Evolutionary conservation across 495 filamentous ascomycete genomes (phyloP), one percentile per base, ranked within the genome.

Genomic region (Penicillium roqueforti): DNA sequence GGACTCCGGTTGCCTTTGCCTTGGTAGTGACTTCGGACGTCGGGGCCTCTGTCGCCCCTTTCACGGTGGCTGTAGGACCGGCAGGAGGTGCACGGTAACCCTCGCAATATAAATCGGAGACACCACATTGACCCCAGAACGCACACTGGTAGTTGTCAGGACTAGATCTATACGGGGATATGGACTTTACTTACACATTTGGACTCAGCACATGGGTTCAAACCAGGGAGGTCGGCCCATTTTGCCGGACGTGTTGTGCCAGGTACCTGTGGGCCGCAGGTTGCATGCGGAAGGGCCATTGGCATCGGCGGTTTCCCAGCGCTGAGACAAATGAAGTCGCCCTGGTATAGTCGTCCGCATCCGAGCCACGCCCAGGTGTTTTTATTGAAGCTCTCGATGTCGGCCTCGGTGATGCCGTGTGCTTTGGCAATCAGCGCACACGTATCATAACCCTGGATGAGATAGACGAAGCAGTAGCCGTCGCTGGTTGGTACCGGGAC

Each of bases 211-310:
- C 60, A 63, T 1, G 51, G 58, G 32, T 60, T 60, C 29, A 63
- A 14, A n/a, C n/a, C 26, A 6, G 29, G 22, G 9, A 63, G 42
- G 22, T 52, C 38, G 1, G 47, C 11, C 41, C 53, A 63, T 2
- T 53, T 52, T 3, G 5, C n/a, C 8, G 60, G 60, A 1, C 54
- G 46, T 6, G 38, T 38, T 14, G 60, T 60, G 3, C 60, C 57
- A 1, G 60, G 57, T 3, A 63, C 57, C n/a, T 63, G 60, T 7
- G 60, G 60, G 18, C 60, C 60, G 25, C 60, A 63, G 5, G 41
- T 41, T 1, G 57, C 57, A 22, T 55, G 19, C 1, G 60, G 57
- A 16, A 63, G 42, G 5, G 60, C 54, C 5, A 55, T 54, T 13
- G 60, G 60, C 60, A 60, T 57, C 6, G 58, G 57, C 25, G 54